Conservation (phyloP, 352 stramenopile genomes). For the Albugo candida region DNA sequence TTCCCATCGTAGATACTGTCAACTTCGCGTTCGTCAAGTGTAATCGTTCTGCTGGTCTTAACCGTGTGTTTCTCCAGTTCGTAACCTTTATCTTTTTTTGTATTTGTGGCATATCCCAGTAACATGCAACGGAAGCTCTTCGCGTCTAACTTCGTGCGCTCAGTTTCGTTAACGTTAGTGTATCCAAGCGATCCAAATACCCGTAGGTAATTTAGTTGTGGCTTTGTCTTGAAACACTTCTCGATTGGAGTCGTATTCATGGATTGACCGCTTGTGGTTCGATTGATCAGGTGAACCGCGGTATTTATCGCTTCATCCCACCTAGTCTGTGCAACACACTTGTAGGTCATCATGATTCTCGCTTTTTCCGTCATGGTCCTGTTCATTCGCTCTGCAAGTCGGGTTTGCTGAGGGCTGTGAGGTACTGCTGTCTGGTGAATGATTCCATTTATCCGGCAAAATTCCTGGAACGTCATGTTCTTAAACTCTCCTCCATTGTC, state of each 20-base stretch:
- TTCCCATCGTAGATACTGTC: no score
- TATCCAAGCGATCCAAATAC: slow-evolving; percentile 7
- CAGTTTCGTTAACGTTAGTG: slow-evolving; percentile 1
- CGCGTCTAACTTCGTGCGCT: slow-evolving; percentile 4
- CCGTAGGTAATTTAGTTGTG: background rate
- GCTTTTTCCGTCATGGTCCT: slow-evolving; percentile 5
- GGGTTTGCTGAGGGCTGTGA: slow-evolving; percentile 14
- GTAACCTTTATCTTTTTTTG: background rate
- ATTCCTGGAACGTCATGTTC: slow-evolving; percentile 6
- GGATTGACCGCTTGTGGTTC: background rate
- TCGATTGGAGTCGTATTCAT: slow-evolving; percentile 9
- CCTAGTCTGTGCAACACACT: slow-evolving; percentile 3
- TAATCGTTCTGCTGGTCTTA: no score
- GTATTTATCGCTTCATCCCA: slow-evolving; percentile 11
- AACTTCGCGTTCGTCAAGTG: no score
- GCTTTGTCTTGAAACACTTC: slow-evolving; percentile 5
- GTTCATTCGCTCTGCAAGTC: slow-evolving; percentile 11
- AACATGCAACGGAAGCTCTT: background rate
- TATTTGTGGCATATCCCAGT: background rate
- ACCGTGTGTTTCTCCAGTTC: background rate
- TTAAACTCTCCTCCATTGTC: slow-evolving; percentile 15
- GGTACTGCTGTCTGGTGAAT: slow-evolving; percentile 10
- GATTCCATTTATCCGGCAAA: slow-evolving; percentile 9
- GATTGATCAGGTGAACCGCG: slow-evolving; percentile 13
- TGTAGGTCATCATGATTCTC: slow-evolving; percentile 6